Evolutionary conservation across 2,329 filamentous ascomycete species (phyloP).

Genomic region (Phaeophleospora eucalypticola): DNA sequence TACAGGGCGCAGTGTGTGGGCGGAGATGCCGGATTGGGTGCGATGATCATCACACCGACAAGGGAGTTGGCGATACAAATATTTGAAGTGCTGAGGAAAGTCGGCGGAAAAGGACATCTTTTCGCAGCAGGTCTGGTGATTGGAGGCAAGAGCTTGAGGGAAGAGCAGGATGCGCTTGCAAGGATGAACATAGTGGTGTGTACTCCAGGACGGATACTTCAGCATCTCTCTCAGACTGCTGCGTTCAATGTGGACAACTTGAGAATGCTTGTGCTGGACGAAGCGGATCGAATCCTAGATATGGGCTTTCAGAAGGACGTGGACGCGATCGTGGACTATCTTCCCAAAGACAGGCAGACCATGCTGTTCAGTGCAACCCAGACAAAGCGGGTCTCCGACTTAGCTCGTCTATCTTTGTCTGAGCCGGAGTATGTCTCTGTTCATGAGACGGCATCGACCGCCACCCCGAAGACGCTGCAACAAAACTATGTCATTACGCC

Average conservation of each 20-base stretch:
- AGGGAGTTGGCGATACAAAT: slow-evolving; percentile 95
- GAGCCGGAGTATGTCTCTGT: slow-evolving; percentile 95
- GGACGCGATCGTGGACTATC: slow-evolving; percentile 87
- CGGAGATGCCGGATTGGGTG: slow-evolving; percentile 78
- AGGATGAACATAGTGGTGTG: slow-evolving; percentile 98
- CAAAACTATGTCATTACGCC: slow-evolving; percentile 89
- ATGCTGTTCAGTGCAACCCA: slow-evolving; percentile 95
- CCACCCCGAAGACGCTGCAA: slow-evolving; percentile 78
- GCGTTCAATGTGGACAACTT: slow-evolving; percentile 85
- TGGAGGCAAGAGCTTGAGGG: slow-evolving; percentile 83
- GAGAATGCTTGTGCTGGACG: slow-evolving; percentile 88
- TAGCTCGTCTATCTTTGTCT: slow-evolving; percentile 79
- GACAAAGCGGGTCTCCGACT: slow-evolving; percentile 87
- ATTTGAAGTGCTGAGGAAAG: slow-evolving; percentile 86
- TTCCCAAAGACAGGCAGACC: slow-evolving; percentile 82
- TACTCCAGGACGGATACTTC: slow-evolving; percentile 89
- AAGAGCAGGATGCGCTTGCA: slow-evolving; percentile 77
- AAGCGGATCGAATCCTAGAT: slow-evolving; percentile 94
- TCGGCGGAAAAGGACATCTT: slow-evolving; percentile 75
- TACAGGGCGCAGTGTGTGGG: slow-evolving; percentile 87
- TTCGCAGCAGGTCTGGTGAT: slow-evolving; percentile 94
- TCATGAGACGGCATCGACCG: slow-evolving; percentile 72
- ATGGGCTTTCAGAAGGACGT: slow-evolving; percentile 92
- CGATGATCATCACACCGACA: slow-evolving; percentile 88
- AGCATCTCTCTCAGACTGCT: slow-evolving; percentile 92